These are phyloP conservation scores for Wolfiporia cocos DNA, from an alignment of 1,284 basidiomycete genomes.

Conservation along the genomic window DNA sequence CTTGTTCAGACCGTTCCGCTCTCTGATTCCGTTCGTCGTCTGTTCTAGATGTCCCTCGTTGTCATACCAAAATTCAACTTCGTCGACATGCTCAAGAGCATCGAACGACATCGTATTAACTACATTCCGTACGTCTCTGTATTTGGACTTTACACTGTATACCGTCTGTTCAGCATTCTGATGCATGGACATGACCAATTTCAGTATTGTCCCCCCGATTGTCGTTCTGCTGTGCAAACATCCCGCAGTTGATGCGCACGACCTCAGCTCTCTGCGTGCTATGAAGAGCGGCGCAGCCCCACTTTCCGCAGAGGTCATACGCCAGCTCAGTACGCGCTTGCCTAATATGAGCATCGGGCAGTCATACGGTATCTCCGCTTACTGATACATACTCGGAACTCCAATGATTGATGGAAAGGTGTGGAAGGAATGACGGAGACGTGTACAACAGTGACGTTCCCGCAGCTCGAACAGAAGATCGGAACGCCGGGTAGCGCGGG, in stretches of 20 bases:
- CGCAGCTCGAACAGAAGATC: constrained; percentile 16
- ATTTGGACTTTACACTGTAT: not conserved
- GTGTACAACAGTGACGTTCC: constrained; percentile 37
- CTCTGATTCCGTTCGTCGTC: too few relatives aligned
- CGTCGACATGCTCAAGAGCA: constrained; percentile 54
- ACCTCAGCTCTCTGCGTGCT: constrained; percentile 49
- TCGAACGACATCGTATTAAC: constrained; percentile 56
- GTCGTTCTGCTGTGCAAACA: constrained; percentile 52
- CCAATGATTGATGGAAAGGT: too few relatives aligned
- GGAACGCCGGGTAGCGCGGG: constrained; percentile 31
- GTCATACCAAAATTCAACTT: constrained; percentile 65
- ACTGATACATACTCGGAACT: too few relatives aligned
- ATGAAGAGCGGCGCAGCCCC: constrained; percentile 65
- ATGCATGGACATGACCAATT: not conserved
- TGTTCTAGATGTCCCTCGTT: constrained; percentile 38
- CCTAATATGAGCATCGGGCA: constrained; percentile 55
- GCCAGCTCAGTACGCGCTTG: constrained; percentile 43
- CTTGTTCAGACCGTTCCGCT: too few relatives aligned
- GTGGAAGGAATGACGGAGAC: constrained; percentile 37
- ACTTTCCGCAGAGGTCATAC: constrained; percentile 52
- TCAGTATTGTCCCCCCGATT: constrained; percentile 61
- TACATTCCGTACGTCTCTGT: constrained; percentile 45
- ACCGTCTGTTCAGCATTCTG: constrained; percentile 3
- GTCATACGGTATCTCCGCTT: constrained; percentile 40
- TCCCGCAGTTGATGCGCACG: constrained; percentile 53